Evolutionary conservation across 2,329 filamentous ascomycete genomes (phyloP).

Genomic region (Phyllosticta citrichinensis): DNA sequence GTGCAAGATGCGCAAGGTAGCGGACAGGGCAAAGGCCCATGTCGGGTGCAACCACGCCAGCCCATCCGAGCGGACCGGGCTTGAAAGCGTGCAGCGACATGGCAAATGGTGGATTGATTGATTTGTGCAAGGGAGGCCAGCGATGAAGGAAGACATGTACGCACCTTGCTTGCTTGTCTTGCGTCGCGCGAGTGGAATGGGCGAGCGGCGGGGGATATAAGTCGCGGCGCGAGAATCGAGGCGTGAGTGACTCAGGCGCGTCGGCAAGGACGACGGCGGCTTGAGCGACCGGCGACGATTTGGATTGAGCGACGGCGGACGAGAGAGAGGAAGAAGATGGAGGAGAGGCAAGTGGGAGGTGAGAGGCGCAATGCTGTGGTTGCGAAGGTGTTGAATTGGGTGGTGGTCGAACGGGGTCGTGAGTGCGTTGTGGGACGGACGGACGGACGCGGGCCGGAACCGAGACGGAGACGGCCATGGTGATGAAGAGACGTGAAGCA

Average conservation of each 20-base stretch:
- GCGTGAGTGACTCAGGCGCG: neutral
- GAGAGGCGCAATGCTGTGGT: no score
- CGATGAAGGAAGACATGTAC: conserved; percentile 7
- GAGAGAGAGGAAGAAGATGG: neutral
- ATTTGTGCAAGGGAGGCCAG: conserved; percentile 2
- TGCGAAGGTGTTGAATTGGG: neutral
- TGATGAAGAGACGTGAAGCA: no score
- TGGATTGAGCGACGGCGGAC: neutral
- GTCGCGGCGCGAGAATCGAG: neutral
- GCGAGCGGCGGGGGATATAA: neutral
- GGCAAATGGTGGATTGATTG: neutral
- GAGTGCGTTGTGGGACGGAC: neutral
- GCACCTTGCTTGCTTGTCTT: conserved; percentile 3
- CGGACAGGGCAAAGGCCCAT: neutral
- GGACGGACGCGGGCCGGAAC: neutral
- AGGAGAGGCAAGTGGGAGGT: no score
- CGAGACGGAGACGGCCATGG: neutral
- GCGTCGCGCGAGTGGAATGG: neutral
- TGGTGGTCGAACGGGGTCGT: no score
- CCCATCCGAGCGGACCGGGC: neutral
- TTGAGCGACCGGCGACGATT: neutral
- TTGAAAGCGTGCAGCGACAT: neutral
- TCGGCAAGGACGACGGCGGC: neutral
- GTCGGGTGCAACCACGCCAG: neutral
- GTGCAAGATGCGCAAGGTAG: neutral